phyloP scores from a whole-genome alignment of 2,329 filamentous ascomycete genomes.

The Parastagonospora avenae region DNA sequence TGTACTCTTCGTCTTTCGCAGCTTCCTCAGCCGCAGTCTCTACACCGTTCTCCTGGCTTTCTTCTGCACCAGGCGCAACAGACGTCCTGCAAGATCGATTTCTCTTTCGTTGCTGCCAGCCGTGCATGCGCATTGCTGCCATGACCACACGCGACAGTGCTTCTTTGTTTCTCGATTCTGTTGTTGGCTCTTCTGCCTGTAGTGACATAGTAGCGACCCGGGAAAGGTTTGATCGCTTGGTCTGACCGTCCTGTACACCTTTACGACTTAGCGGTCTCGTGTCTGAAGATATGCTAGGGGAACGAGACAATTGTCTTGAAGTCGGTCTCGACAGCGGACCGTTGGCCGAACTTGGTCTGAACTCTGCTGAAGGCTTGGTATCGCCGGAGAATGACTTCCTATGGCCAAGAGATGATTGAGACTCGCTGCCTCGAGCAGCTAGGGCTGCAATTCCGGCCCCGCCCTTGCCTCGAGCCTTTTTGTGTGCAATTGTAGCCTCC shows the following conservation, averaged over 20 bases:
- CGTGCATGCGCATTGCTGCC: slow-evolving; percentile 60
- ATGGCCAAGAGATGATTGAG: slow-evolving; percentile 33
- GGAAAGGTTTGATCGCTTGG: slow-evolving; percentile 40
- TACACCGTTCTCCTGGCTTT: slow-evolving; percentile 18
- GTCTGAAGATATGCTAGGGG: slow-evolving; percentile 42
- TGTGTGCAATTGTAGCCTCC: slow-evolving; percentile 51
- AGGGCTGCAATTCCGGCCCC: slow-evolving; percentile 52
- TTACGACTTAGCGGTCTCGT: slow-evolving; percentile 37
- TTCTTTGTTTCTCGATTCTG: slow-evolving; percentile 55
- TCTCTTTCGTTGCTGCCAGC: slow-evolving; percentile 52
- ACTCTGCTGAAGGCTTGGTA: slow-evolving; percentile 28
- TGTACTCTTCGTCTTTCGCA: slow-evolving; percentile 57
- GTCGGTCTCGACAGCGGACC: slow-evolving; percentile 24
- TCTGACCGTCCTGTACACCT: slow-evolving; percentile 27
- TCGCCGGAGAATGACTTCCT: slow-evolving; percentile 41
- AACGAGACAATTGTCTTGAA: slow-evolving; percentile 35
- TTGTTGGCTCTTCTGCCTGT: slow-evolving; percentile 39
- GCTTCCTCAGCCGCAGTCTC: slow-evolving; percentile 34
- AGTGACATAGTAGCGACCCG: slow-evolving; percentile 40
- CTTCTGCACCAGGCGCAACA: slow-evolving; percentile 19
- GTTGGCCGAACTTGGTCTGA: slow-evolving; percentile 32
- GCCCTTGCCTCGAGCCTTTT: slow-evolving; percentile 49
- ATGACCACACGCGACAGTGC: slow-evolving; percentile 56
- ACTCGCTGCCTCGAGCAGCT: slow-evolving; percentile 40
- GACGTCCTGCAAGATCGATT: slow-evolving; percentile 33